Percentiles rank a stretch among this genome's conserved stretches.
phyloP scores from a whole-genome alignment of 345 rosid genomes.

The Lumnitzera littorea region DNA sequence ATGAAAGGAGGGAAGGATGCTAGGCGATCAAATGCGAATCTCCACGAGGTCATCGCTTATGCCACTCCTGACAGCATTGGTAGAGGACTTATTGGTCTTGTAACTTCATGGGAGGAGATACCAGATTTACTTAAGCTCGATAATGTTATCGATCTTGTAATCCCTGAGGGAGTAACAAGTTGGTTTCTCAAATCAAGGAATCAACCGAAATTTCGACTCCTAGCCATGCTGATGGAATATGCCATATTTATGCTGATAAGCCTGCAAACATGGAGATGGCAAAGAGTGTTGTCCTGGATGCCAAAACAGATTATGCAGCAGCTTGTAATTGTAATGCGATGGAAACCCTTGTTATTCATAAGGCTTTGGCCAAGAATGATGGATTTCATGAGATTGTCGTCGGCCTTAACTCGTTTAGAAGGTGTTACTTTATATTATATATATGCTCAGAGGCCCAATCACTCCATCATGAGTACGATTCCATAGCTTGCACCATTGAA shows the following conservation, averaged over 20 bases:
- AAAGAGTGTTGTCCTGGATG: constrained; percentile 74
- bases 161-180: constrained; percentile 98
- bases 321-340: constrained; percentile 71
- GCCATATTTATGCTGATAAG: constrained; percentile 89
- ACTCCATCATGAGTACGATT: constrained; percentile 77
- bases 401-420: constrained; percentile 39
- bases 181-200: constrained; percentile 82
- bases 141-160: constrained; percentile 96
- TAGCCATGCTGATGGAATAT: constrained; percentile 99
- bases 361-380: constrained; percentile 59
- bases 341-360: constrained; percentile 97
- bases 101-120: constrained; percentile 94
- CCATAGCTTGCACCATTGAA: constrained; percentile 82
- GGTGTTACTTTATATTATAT: constrained; percentile 76
- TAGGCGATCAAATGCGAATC: constrained; percentile 75
- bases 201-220: constrained; percentile 93
- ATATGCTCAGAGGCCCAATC: constrained; percentile 47
- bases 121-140: constrained; percentile 98
- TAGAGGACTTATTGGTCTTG: constrained; percentile 76
- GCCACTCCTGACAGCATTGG: constrained; percentile 82
- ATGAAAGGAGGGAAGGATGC: constrained; percentile 99
- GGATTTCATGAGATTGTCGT: constrained; percentile 48
- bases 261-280: constrained; percentile 81
- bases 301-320: constrained; percentile 93
- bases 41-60: constrained; percentile 93